Percentiles rank a stretch among this genome's conserved stretches.
These are phyloP conservation scores for Nigrospora osmanthi DNA, from an alignment of 2,329 filamentous ascomycete species.

Conservation along the genomic window DNA sequence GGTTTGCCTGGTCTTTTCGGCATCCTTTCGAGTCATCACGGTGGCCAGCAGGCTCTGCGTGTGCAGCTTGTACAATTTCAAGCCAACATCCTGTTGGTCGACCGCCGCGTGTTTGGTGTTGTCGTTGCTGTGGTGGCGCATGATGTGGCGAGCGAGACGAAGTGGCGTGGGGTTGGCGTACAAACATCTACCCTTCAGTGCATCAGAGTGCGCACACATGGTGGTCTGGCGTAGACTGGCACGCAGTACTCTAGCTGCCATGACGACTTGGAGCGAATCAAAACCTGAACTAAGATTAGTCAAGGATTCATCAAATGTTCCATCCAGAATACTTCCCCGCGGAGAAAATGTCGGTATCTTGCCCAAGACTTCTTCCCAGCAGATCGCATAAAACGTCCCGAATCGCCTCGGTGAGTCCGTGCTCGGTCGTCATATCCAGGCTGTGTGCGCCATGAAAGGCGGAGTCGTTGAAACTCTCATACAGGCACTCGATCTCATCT, in stretches of 20 bases:
- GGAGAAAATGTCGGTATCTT: conserved; percentile 29
- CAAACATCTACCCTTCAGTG: conserved; percentile 27
- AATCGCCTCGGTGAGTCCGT: conserved; percentile 20
- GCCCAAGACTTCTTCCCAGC: conserved; percentile 17
- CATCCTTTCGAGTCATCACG: conserved; percentile 6
- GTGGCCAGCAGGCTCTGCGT: conserved; percentile 16
- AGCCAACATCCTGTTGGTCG: conserved; percentile 21
- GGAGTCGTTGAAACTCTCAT: conserved; percentile 15
- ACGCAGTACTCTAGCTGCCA: conserved; percentile 25
- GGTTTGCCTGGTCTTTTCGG: conserved; percentile 12
- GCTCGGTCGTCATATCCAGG: conserved; percentile 20
- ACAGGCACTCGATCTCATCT: conserved; percentile 33
- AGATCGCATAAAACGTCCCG: conserved; percentile 17
- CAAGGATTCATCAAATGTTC: neutral
- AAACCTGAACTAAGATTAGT: conserved; percentile 17
- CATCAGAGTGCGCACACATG: conserved; percentile 8
- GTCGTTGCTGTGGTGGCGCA: conserved; percentile 1
- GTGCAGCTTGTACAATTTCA: conserved; percentile 23
- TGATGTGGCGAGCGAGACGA: conserved; percentile 24
- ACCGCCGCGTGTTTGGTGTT: conserved; percentile 1
- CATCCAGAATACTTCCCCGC: conserved; percentile 4
- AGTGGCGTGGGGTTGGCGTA: conserved; percentile 28
- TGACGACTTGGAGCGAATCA: conserved; percentile 33
- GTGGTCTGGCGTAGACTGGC: conserved; percentile 22
- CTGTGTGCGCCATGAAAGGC: conserved; percentile 10